Conservation (phyloP, 129 eudicot species). For the Logfia minima region DNA sequence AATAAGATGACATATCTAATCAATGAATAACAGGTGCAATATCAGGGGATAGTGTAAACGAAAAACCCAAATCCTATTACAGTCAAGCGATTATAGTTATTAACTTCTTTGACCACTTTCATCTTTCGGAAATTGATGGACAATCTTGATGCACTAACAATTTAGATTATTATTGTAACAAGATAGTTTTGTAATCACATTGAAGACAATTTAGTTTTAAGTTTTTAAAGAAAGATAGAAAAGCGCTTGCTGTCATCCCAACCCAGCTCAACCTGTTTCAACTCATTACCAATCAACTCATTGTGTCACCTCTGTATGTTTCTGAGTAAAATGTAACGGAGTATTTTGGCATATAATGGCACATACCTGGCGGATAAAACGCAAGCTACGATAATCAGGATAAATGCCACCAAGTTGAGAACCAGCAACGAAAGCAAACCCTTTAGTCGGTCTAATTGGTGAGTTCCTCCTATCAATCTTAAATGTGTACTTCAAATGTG, state of each 20-base stretch:
- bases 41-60: neutral
- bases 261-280: neutral
- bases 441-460: conserved; percentile 76
- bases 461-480: conserved; percentile 84
- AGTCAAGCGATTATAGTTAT: neutral
- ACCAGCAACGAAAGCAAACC: conserved; percentile 73
- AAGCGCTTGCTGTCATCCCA: neutral
- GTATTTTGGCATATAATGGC: neutral
- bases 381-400: conserved; percentile 82
- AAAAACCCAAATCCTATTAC: neutral
- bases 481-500: conserved; percentile 73
- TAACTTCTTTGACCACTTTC: neutral
- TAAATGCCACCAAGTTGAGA: conserved; percentile 78
- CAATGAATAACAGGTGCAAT: neutral
- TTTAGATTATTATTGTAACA: neutral
- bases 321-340: neutral
- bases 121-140: neutral
- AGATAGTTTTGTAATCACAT: neutral
- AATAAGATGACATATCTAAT: neutral
- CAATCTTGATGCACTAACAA: neutral
- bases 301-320: neutral
- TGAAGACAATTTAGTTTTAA: neutral
- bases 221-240: neutral
- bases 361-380: conserved; percentile 85
- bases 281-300: neutral